Base-by-base conservation (phyloP, 164 flowering plant species). In the Stephania cephalantha region DNA sequence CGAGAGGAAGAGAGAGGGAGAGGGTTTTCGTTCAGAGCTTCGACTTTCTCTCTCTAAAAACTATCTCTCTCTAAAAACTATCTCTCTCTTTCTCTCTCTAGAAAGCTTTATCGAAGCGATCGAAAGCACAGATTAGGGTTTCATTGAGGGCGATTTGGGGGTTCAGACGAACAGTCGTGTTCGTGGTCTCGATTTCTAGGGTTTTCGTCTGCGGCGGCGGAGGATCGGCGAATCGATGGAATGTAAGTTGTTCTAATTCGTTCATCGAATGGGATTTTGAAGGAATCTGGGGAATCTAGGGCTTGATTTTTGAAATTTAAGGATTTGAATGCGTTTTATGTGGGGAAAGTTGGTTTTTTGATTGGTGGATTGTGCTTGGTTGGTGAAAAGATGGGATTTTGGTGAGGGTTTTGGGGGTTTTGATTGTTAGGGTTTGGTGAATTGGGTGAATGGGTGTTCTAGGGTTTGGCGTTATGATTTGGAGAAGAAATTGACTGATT, bases 71-170 rank as follows among this genome's bases (percentile, higher is more conserved):
- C 42, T 72, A 48, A 20, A 30, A 63, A 48, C 61, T 29, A 29
- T 46, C 71, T 72, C 72, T 65, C 76, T 63, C 52, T 55, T 74
- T 74, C 69, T 66, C 58, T 71, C 71, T 77, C 42, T 72, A 48
- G 42, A 30, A 63, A 48, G 63, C 13, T 22, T 63, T 8, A 11
- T 45, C 30, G 9, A 1, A 29, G 20, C 30, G 65, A 31, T 70
- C 42, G 12, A 17, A 42, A 45, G 9, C 35, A n/a, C 17, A 31
- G 31, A 29, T 77, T 73, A 77, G 72, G 79, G 76, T 68, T 77
- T 76, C 42, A 15, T 2, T 50, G n/a, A 11, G 8, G 61, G 31
- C 44, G 17, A 18, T 35, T 71, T 30, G 17, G 71, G 18, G 71
- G 48, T n/a, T 20, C 29, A 18, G 50, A 35, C 13, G 20, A 9